phyloP scores from a whole-genome alignment of 2,329 filamentous ascomycete species.

The Curvularia spicifera region DNA sequence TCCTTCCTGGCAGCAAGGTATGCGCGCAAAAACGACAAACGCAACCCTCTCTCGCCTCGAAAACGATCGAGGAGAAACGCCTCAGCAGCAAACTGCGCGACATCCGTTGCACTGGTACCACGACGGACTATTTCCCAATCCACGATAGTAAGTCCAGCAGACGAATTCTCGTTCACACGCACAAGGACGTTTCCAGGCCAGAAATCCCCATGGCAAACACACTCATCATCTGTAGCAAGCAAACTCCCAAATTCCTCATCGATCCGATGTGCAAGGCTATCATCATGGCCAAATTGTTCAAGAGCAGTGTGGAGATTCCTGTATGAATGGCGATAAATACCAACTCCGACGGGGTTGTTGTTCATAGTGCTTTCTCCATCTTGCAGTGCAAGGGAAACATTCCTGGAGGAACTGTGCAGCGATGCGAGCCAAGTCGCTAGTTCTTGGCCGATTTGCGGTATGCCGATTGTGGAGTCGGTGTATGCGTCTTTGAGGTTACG shows the following conservation, averaged over 20 bases:
- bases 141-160: conserved; percentile 37
- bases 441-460: conserved; percentile 29
- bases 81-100: conserved; percentile 49
- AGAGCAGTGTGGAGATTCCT: conserved; percentile 33
- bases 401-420: conserved; percentile 31
- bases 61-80: conserved; percentile 47
- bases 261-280: conserved; percentile 31
- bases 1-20: conserved; percentile 25
- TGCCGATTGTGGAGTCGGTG: conserved; percentile 23
- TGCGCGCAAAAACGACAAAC: conserved; percentile 34
- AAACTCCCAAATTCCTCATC: conserved; percentile 38
- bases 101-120: conserved; percentile 47
- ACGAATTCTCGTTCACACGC: neutral
- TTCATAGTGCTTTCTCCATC: neutral
- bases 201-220: conserved; percentile 50
- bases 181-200: conserved; percentile 50
- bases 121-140: conserved; percentile 49
- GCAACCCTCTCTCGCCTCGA: conserved; percentile 37
- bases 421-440: conserved; percentile 44
- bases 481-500: conserved; percentile 45
- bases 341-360: conserved; percentile 40
- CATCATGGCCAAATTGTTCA: conserved; percentile 30
- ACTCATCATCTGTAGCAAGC: conserved; percentile 40
- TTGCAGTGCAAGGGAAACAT: conserved; percentile 18
- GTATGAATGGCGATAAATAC: conserved; percentile 43